Percentiles rank a stretch among this genome's conserved stretches.
These are phyloP conservation scores for Trichomonascaceae sp. DNA, from an alignment of 1,139 yeast species.

Conservation along the genomic window DNA sequence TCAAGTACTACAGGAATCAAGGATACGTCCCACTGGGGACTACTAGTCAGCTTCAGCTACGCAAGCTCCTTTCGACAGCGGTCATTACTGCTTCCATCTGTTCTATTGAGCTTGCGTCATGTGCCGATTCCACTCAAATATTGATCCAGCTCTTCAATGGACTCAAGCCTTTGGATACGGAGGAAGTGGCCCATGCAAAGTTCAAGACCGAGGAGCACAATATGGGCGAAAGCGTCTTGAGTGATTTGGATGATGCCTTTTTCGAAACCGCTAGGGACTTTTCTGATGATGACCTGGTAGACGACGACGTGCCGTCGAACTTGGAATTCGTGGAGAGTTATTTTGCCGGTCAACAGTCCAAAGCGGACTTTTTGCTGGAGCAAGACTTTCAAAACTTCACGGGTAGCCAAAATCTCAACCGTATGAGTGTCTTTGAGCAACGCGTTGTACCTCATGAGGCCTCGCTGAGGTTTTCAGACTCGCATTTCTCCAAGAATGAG, in stretches of 20 bases:
- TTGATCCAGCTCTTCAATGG: conserved; percentile 56
- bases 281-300: conserved; percentile 12
- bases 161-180: conserved; percentile 42
- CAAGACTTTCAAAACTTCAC: conserved; percentile 23
- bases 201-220: conserved; percentile 16
- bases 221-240: conserved; percentile 34
- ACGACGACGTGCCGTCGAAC: conserved; percentile 19
- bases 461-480: conserved; percentile 29
- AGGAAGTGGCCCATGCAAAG: conserved; percentile 28
- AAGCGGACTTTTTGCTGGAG: conserved; percentile 23
- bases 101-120: too few species aligned
- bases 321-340: conserved; percentile 29
- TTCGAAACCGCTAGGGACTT: conserved; percentile 3
- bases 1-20: too few species aligned
- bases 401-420: conserved; percentile 3
- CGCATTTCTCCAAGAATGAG: conserved; percentile 30
- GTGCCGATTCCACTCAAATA: conserved; percentile 79
- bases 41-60: too few species aligned
- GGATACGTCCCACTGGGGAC: not conserved
- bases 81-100: too few species aligned
- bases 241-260: conserved; percentile 34
- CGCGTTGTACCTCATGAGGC: conserved; percentile 19
- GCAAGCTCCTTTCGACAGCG: too few species aligned
- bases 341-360: conserved; percentile 21
- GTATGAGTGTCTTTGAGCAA: conserved; percentile 13